Evolutionary conservation across 2,329 filamentous ascomycete genomes (phyloP).

Genomic region (Phoma sp.): DNA sequence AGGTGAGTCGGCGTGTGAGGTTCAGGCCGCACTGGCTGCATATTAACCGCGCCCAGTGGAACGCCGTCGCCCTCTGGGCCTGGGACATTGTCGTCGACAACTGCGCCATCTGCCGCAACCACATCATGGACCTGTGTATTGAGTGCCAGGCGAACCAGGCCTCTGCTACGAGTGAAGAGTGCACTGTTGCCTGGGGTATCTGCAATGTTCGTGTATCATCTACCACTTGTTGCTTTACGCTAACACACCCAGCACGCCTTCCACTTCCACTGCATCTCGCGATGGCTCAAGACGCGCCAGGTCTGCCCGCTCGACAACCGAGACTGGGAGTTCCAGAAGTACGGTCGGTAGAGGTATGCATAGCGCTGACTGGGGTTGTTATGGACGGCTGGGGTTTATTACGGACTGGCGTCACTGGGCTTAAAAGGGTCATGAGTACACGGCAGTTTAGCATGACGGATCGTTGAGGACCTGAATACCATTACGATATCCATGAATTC

Average conservation of each 20-base stretch:
- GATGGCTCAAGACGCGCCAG: constrained; percentile 99
- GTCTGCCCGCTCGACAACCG: constrained; percentile 97
- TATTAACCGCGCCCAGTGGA: constrained; percentile 72
- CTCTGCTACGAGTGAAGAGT: constrained; percentile 95
- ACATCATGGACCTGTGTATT: constrained; percentile 99
- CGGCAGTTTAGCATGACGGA: constrained; percentile 16
- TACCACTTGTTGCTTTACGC: constrained; percentile 26
- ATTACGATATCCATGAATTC: too few species aligned
- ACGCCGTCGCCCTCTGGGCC: constrained; percentile 96
- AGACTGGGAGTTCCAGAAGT: constrained; percentile 99
- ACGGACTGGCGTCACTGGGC: constrained; percentile 32
- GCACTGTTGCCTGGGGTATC: constrained; percentile 98
- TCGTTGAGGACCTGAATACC: too few species aligned
- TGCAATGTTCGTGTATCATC: constrained; percentile 80
- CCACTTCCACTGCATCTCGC: constrained; percentile 99
- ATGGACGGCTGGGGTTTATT: constrained; percentile 29
- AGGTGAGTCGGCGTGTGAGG: constrained; percentile 65
- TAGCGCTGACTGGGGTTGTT: constrained; percentile 20
- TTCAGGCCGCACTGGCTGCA: constrained; percentile 9
- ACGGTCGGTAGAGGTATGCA: constrained; percentile 67
- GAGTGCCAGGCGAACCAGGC: constrained; percentile 99
- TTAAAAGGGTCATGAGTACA: constrained; percentile 30
- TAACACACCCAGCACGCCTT: constrained; percentile 82
- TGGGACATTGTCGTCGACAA: constrained; percentile 99
- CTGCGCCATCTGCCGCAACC: constrained; percentile 98